Evolutionary conservation across 345 rosid genomes (phyloP).

Genomic region (Syzygium aromaticum): DNA sequence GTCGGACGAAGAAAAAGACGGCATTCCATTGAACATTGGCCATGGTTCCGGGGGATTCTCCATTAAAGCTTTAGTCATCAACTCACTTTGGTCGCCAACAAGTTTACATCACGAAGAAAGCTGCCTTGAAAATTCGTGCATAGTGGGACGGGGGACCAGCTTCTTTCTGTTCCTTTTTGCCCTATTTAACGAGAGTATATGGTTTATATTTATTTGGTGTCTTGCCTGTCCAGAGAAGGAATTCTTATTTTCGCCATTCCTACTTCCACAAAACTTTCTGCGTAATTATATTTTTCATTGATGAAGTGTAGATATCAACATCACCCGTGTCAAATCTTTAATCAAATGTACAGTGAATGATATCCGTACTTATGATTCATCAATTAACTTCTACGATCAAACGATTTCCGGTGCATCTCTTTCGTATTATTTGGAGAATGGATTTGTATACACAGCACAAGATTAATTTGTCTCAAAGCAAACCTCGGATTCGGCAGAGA

Average conservation of each 20-base stretch:
- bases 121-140: background rate
- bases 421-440: background rate
- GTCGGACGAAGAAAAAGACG: background rate
- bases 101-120: background rate
- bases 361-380: background rate
- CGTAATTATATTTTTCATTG: background rate
- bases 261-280: background rate
- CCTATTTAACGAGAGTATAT: background rate
- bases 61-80: background rate
- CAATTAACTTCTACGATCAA: background rate
- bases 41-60: background rate
- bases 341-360: background rate
- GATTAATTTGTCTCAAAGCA: background rate
- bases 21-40: background rate
- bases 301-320: background rate
- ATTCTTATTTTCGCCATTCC: background rate
- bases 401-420: background rate
- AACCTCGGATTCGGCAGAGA: background rate
- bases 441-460: background rate
- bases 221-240: background rate
- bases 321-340: background rate
- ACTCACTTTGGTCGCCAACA: background rate
- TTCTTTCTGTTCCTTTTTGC: background rate
- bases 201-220: background rate
- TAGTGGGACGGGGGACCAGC: background rate